Evolutionary conservation across 2,329 filamentous ascomycete species (phyloP), one percentile per base, ranked within the genome.

Genomic region (Cryphonectria japonica): DNA sequence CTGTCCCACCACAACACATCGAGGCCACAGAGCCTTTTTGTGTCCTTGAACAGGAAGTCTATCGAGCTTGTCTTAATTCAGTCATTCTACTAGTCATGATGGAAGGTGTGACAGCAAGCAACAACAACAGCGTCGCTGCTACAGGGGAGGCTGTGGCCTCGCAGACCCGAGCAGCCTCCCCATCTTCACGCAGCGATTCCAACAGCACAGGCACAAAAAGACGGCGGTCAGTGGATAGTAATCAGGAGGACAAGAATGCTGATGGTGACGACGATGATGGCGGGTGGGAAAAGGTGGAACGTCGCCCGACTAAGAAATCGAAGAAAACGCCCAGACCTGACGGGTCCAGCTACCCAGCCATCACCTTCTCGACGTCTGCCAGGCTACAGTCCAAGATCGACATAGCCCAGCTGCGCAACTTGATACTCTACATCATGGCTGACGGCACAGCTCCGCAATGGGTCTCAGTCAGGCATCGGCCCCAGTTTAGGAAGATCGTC

Each of bases 401-500:
- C 73, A 83, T 92, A 62, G 86, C 85, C 72, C 87, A 90, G 73
- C 79, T 92, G 67, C 89, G 91, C 76, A 88, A 87, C 73, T 81
- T 92, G 60, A 84, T 91, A 37, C 83, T 91, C 14, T 92, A 92
- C 79, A 85, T 92, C 71, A 88, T 91, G 71, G 88, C 90, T 73
- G 89, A 92, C 77, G 90, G 89, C 16, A 77, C 85, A 1, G 85
- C 87, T 2, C 90, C 90, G 19, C 87, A 90, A 75, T 92, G 90
- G 88, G 84, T 92, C 61, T 85, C 86, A 61, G 85, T 92, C 65
- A 84, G 84, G 71, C 86, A 92, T 76, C 85, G 90, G 62, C 86
- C 88, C 7, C 85, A 89, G 71, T 89, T 92, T 76, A 84, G 89
- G 74, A 97, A 96, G 82, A 92, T 97, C 41, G 95, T 98, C 41